Conservation (phyloP, 1,139 yeast species). For the Yamadazyma membranifaciens region DNA sequence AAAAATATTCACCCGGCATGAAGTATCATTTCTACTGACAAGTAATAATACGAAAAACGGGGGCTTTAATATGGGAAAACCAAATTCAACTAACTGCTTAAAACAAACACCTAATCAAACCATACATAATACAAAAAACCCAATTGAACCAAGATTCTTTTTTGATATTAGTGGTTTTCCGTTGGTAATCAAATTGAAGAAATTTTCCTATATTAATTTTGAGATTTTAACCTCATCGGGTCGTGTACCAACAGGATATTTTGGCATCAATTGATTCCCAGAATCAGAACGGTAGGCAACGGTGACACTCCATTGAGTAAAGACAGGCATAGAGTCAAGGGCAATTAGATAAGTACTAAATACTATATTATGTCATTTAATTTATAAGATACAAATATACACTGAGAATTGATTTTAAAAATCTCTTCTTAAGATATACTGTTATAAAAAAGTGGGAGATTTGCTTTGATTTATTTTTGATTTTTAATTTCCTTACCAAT, state of each 20-base stretch:
- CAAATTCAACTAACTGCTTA: constrained; percentile 17
- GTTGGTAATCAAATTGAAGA: constrained; percentile 46
- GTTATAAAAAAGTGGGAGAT: constrained; percentile 2
- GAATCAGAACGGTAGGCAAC: too few relatives aligned
- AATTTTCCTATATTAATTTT: constrained; percentile 2
- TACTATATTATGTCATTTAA: constrained; percentile 18
- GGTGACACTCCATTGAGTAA: not conserved
- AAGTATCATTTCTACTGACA: constrained; percentile 44
- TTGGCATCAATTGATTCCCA: too few relatives aligned
- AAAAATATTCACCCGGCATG: constrained; percentile 51
- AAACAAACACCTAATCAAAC: constrained; percentile 24
- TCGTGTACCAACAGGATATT: constrained; percentile 3
- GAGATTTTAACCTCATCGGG: constrained; percentile 2
- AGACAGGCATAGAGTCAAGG: too few relatives aligned
- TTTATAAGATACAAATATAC: constrained; percentile 23
- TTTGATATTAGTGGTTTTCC: constrained; percentile 35
- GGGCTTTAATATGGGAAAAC: constrained; percentile 45
- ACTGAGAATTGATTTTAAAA: constrained; percentile 2
- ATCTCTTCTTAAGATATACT: constrained; percentile 1
- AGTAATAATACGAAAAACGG: constrained; percentile 51
- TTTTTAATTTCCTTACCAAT: constrained; percentile 3
- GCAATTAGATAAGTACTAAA: constrained; percentile 1
- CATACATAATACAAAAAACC: constrained; percentile 18
- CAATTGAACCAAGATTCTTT: constrained; percentile 22
- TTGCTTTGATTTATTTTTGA: constrained; percentile 3